Percentiles rank a stretch among this genome's conserved stretches.
Conservation (phyloP, 2,329 filamentous ascomycete species). For the Alternaria sp. region DNA sequence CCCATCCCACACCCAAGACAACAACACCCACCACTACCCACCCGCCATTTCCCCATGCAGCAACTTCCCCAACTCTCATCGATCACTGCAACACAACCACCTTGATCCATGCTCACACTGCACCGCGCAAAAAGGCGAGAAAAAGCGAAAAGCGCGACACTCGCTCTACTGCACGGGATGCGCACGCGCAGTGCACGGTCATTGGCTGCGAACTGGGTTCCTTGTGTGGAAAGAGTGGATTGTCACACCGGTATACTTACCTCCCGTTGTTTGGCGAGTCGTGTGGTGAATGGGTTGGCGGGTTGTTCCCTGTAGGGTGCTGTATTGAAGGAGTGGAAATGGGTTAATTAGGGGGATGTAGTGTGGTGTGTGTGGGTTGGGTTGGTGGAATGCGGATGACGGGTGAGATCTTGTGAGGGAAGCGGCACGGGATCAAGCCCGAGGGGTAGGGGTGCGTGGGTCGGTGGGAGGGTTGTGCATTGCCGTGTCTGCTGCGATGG, state of each 20-base stretch:
- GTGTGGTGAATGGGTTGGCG: neutral
- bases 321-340: constrained; percentile 2
- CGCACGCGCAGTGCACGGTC: constrained; percentile 9
- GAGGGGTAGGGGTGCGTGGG: neutral
- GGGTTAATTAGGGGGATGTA: neutral
- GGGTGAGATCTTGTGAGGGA: neutral
- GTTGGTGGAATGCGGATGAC: neutral
- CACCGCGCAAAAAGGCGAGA: neutral
- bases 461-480: neutral
- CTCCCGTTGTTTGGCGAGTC: constrained; percentile 1
- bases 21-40: neutral
- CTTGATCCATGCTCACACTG: neutral
- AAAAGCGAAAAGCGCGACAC: neutral
- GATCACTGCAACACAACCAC: neutral
- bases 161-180: constrained; percentile 2
- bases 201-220: constrained; percentile 4
- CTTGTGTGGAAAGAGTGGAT: constrained; percentile 7
- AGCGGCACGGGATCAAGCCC: neutral
- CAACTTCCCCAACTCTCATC: neutral
- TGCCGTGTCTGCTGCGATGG: neutral
- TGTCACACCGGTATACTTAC: constrained; percentile 4
- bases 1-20: neutral
- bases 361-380: neutral
- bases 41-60: neutral
- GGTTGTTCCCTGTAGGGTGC: constrained; percentile 8